Conservation (phyloP, 257 asterid species). For the Ballota nigra region DNA sequence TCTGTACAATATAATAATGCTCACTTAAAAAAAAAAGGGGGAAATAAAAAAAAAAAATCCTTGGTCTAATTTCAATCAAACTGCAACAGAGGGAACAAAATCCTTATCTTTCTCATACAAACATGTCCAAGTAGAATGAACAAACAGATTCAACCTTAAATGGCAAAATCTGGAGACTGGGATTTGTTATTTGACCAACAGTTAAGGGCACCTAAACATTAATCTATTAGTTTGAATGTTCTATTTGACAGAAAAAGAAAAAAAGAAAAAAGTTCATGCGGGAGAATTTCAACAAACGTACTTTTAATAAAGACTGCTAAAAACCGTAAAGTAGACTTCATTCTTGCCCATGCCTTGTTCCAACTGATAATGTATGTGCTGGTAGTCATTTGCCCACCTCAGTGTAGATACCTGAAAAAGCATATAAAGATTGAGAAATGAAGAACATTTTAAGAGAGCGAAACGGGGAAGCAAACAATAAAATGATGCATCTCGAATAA, state of each 20-base stretch:
- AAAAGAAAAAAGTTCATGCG: neutral
- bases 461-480: constrained; percentile 5
- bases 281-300: neutral
- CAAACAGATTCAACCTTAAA: neutral
- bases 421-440: neutral
- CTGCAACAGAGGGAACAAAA: neutral
- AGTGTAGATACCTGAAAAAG: constrained; percentile 24
- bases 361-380: neutral
- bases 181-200: neutral
- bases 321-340: neutral
- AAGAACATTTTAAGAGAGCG: neutral
- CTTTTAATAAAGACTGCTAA: neutral
- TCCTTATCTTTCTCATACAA: neutral
- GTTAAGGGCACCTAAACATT: neutral
- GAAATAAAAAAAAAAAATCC: neutral
- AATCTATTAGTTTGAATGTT: neutral
- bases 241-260: neutral
- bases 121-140: neutral
- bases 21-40: neutral
- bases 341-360: constrained; percentile 11
- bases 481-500: neutral
- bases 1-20: neutral
- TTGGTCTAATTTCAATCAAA: constrained; percentile 1
- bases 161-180: neutral
- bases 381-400: constrained; percentile 16